Evolutionary conservation across 2,329 filamentous ascomycete genomes (phyloP), one percentile per base, ranked within the genome.

Genomic region (Colletotrichum lupini): DNA sequence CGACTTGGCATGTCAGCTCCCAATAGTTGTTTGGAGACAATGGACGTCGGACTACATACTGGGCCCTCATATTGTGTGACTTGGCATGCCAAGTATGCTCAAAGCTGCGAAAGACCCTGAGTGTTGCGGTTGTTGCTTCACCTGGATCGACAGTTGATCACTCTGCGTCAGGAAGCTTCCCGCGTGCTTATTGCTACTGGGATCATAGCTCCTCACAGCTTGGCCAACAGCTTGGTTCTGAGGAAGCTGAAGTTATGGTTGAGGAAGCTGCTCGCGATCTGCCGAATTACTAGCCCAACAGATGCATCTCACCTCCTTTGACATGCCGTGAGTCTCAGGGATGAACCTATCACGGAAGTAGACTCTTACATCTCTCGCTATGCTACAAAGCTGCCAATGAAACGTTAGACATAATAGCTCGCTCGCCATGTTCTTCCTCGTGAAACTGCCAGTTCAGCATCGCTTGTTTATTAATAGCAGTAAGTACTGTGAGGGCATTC

Each of bases 401-500:
- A n/a, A 42, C 8, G 16, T 12, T 16, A n/a, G 5, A 22, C 14
- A 22, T 56, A 2, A 19, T 4, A 19, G 7, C 24, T 61, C n/a
- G 14, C 24, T 14, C n/a, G 8, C 24, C 8, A 7, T 3, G 4
- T 9, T 61, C 12, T 24, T 28, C 7, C 22, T 7, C 49, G 7
- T 26, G 6, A 22, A 28, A 9, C 7, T 42, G 5, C 22, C 7
- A 4, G 28, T 2, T 12, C 12, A 53, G 12, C n/a, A 49, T 14
- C 52, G 14, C 22, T n/a, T 19, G 7, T 24, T 11, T 57, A 46
- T 30, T 30, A 22, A 57, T 49, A 61, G 60, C 26, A 46, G 22
- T 19, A 37, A 46, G 32, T 22, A 37, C n/a, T 52, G 24, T 55
- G 67, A 73, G 46, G 46, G 55, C 56, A 70, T 69, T 65, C 70